Evolutionary conservation across 495 filamentous ascomycete species (phyloP).

Genomic region (Penicillium diatomitis): DNA sequence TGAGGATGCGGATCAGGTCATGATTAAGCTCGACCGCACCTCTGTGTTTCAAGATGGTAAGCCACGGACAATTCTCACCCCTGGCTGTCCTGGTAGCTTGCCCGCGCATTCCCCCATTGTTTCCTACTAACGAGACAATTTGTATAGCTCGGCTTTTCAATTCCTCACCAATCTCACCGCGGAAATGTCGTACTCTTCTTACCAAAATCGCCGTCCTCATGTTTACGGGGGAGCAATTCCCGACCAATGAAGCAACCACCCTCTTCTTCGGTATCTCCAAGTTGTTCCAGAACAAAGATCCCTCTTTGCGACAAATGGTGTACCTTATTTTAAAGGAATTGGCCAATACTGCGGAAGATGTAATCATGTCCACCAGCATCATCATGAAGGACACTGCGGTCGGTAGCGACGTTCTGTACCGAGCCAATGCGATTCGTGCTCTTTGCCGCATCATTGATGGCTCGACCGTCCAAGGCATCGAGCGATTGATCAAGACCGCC

Average conservation of each 20-base stretch:
- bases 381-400: constrained; percentile 99
- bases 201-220: constrained; percentile 96
- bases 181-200: constrained; percentile 88
- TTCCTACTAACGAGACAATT: constrained; percentile 14
- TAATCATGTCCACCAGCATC: constrained; percentile 98
- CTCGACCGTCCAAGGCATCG: constrained; percentile 96
- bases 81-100: constrained; percentile 10
- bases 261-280: constrained; percentile 99
- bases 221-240: constrained; percentile 95
- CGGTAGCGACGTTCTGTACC: constrained; percentile 88
- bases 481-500: constrained; percentile 96
- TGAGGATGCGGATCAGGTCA: constrained; percentile 85
- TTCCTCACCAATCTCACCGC: constrained; percentile 85
- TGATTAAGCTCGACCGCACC: constrained; percentile 95
- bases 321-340: constrained; percentile 97
- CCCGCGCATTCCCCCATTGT: constrained; percentile 7
- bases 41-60: constrained; percentile 98
- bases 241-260: constrained; percentile 91
- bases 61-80: constrained; percentile 14
- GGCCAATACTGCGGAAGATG: constrained; percentile 91
- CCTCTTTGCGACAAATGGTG: constrained; percentile 96
- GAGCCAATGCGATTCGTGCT: constrained; percentile 93
- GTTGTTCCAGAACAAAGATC: constrained; percentile 99
- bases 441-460: constrained; percentile 96
- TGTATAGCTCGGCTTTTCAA: constrained; percentile 88